Percentiles rank a stretch among this genome's conserved stretches.
These are phyloP conservation scores for Debaryomycetaceae sp. DNA, from an alignment of 1,139 yeast genomes.

Conservation along the genomic window DNA sequence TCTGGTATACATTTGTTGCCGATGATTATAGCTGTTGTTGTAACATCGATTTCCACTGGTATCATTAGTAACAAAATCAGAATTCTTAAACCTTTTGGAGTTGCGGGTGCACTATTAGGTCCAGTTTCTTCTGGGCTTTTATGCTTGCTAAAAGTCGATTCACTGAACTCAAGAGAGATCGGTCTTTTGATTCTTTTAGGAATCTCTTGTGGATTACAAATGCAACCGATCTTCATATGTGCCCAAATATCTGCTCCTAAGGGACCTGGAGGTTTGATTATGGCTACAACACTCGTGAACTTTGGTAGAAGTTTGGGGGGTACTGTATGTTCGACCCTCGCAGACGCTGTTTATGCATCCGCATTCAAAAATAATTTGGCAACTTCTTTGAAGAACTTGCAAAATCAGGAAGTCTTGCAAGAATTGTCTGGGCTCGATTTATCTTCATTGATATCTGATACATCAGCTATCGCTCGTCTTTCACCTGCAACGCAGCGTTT, in stretches of 20 bases:
- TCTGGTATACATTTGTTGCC: constrained; percentile 40
- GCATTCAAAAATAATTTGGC: constrained; percentile 19
- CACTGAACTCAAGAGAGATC: constrained; percentile 24
- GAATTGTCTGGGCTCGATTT: constrained; percentile 18
- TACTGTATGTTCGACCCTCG: constrained; percentile 28
- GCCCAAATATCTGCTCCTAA: constrained; percentile 29
- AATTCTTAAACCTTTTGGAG: constrained; percentile 27
- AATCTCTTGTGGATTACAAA: constrained; percentile 21
- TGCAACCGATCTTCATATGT: constrained; percentile 22
- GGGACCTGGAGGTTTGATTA: constrained; percentile 28
- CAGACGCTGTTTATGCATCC: constrained; percentile 33
- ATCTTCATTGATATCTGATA: constrained; percentile 14
- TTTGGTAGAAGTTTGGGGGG: constrained; percentile 31
- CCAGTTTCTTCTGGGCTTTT: constrained; percentile 36
- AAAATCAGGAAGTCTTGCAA: constrained; percentile 12
- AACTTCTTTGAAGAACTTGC: constrained; percentile 14
- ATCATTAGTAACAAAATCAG: constrained; percentile 26
- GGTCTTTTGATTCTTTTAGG: constrained; percentile 35
- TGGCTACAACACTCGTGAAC: constrained; percentile 32
- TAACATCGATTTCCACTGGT: constrained; percentile 28
- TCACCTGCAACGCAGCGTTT: constrained; percentile 22
- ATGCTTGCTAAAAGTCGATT: constrained; percentile 27
- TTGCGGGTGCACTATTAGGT: constrained; percentile 22
- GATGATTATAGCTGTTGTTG: constrained; percentile 30
- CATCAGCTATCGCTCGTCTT: constrained; percentile 17